These are phyloP conservation scores for Paramecium sonneborni DNA, from an alignment of 73 alveolate species.

Conservation along the genomic window DNA sequence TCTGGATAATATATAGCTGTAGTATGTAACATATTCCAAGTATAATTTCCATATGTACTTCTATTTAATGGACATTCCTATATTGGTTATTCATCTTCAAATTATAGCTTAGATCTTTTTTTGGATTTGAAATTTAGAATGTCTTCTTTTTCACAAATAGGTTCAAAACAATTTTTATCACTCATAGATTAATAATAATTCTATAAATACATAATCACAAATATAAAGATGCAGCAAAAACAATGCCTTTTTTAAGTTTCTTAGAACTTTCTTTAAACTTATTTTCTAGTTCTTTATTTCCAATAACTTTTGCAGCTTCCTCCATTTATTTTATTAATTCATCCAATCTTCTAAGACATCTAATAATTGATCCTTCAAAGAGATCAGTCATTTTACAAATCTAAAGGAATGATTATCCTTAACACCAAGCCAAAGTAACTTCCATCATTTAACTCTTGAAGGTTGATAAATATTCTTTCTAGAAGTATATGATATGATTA, in stretches of 20 bases:
- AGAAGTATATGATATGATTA: constrained; percentile 49
- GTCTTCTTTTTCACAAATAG: constrained; percentile 33
- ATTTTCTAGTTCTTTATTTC: constrained; percentile 84
- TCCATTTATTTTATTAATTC: constrained; percentile 91
- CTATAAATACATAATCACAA: constrained; percentile 63
- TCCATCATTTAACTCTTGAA: constrained; percentile 87
- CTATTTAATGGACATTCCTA: constrained; percentile 43
- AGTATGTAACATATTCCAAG: constrained; percentile 64
- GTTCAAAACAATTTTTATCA: constrained; percentile 31
- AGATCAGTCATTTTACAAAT: constrained; percentile 90
- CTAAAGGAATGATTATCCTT: constrained; percentile 89
- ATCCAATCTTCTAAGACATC: constrained; percentile 95
- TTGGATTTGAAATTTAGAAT: not conserved
- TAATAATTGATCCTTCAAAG: constrained; percentile 95
- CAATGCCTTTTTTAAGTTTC: constrained; percentile 98
- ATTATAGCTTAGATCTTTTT: not conserved
- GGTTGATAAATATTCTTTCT: constrained; percentile 64
- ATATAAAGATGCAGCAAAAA: constrained; percentile 99
- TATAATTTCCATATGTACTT: constrained; percentile 30
- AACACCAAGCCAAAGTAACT: constrained; percentile 90
- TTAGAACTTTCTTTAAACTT: constrained; percentile 91
- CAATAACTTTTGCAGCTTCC: constrained; percentile 89
- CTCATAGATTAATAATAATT: constrained; percentile 18
- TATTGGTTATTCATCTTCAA: not conserved
- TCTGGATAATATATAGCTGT: constrained; percentile 66